Conservation (phyloP, 257 asterid genomes). For the Ballota nigra region DNA sequence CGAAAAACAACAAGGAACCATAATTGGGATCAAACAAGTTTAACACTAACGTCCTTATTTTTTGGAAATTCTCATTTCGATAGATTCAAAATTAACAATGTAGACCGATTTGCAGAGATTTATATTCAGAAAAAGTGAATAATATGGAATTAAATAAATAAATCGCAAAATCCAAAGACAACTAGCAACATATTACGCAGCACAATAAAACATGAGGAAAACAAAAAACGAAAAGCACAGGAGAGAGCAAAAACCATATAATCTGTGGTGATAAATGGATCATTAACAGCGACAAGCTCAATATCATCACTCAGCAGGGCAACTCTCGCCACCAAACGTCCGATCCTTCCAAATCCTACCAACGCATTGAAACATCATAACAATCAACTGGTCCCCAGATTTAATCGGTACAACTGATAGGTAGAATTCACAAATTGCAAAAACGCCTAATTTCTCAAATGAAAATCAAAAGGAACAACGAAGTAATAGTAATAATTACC, state of each 20-base stretch:
- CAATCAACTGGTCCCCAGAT: no score
- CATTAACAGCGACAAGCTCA: slow-evolving; percentile 88
- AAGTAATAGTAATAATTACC: slow-evolving; percentile 30
- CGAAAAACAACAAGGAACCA: slow-evolving; percentile 39
- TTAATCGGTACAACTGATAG: no score
- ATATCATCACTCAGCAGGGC: slow-evolving; percentile 73
- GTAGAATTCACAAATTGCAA: no score
- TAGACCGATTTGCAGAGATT: neutral
- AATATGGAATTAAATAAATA: neutral
- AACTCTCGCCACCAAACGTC: slow-evolving; percentile 87
- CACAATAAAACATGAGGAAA: neutral
- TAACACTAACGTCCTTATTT: no score
- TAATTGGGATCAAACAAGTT: slow-evolving; percentile 5
- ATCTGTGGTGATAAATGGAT: slow-evolving; percentile 75
- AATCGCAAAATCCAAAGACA: neutral
- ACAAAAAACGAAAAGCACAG: neutral
- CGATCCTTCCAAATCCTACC: slow-evolving; percentile 94
- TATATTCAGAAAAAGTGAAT: neutral
- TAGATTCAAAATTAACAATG: neutral
- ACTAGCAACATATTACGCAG: neutral
- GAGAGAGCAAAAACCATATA: slow-evolving; percentile 68
- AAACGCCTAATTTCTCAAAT: no score
- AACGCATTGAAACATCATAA: neutral
- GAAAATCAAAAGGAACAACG: no score
- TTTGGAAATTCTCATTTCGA: no score